Percentiles rank a stretch among this genome's conserved stretches.
Conservation (phyloP, 2,329 filamentous ascomycete genomes). For the Cercospora sojina region DNA sequence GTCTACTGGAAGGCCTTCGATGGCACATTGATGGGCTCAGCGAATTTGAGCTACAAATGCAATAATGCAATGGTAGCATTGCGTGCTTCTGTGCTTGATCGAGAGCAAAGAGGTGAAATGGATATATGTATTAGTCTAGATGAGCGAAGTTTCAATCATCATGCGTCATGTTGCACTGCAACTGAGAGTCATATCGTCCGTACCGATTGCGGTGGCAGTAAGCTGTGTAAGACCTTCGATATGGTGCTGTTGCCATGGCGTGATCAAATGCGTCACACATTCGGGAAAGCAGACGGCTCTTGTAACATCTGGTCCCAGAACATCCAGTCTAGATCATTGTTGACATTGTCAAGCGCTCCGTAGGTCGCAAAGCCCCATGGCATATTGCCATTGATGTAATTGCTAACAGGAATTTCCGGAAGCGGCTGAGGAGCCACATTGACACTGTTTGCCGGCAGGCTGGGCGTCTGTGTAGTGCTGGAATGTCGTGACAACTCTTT, state of each 20-base stretch:
- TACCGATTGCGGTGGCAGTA: neutral
- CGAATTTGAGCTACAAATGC: neutral
- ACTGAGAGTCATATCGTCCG: neutral
- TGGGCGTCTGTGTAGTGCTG: constrained; percentile 19
- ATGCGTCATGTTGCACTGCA: neutral
- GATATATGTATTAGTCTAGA: neutral
- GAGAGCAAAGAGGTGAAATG: neutral
- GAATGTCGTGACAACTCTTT: constrained; percentile 19
- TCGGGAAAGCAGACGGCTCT: constrained; percentile 15
- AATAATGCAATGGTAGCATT: neutral
- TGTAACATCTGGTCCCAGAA: constrained; percentile 25
- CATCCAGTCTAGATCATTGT: constrained; percentile 22
- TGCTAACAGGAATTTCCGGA: constrained; percentile 18
- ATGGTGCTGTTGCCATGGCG: neutral
- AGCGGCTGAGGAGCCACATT: neutral
- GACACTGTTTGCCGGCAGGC: constrained; percentile 15
- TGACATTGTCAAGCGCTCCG: constrained; percentile 8
- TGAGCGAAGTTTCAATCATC: neutral
- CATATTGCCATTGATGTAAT: constrained; percentile 18
- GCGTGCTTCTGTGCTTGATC: neutral
- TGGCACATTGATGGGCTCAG: constrained; percentile 18
- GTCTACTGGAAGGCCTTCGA: constrained; percentile 21
- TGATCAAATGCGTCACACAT: neutral
- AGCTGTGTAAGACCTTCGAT: neutral
- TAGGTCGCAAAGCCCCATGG: constrained; percentile 20